Conservation (phyloP, 208 protist species). For the Blechomonas ayalai region DNA sequence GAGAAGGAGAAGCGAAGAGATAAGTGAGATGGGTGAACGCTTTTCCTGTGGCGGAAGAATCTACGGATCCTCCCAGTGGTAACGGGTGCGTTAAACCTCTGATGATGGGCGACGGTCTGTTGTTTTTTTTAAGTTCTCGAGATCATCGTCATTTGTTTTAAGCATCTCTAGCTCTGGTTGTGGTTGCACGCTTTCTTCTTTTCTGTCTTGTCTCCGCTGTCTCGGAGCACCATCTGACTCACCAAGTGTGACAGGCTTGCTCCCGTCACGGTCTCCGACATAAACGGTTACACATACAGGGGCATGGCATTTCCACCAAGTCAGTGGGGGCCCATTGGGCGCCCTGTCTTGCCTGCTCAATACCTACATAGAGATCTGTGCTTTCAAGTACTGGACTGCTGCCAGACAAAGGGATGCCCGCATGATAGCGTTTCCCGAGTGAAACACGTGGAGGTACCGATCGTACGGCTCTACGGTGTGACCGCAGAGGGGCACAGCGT, state of each 20-base stretch:
- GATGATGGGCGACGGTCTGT: no score
- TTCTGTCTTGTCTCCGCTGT: neutral
- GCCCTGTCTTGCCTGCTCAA: constrained; percentile 13
- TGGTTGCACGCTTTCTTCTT: neutral
- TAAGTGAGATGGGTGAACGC: neutral
- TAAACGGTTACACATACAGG: neutral
- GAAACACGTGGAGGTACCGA: constrained; percentile 67
- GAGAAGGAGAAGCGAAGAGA: neutral
- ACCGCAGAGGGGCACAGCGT: constrained; percentile 90
- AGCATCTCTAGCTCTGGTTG: neutral
- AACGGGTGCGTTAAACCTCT: no score
- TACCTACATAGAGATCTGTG: constrained; percentile 57
- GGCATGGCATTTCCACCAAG: constrained; percentile 7
- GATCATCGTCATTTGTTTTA: neutral
- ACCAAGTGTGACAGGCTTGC: neutral
- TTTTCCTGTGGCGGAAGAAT: neutral
- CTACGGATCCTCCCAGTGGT: no score
- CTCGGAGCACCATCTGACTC: neutral
- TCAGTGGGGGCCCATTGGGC: constrained; percentile 25
- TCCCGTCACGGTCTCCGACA: neutral
- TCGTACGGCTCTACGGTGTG: constrained; percentile 92
- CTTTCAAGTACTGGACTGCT: constrained; percentile 86
- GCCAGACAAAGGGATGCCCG: constrained; percentile 68
- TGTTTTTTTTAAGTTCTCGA: constrained; percentile 1
- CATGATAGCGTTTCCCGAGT: constrained; percentile 62